Evolutionary conservation across 192 early-diverging fungal species (phyloP).

Genomic region (Podila verticillata): DNA sequence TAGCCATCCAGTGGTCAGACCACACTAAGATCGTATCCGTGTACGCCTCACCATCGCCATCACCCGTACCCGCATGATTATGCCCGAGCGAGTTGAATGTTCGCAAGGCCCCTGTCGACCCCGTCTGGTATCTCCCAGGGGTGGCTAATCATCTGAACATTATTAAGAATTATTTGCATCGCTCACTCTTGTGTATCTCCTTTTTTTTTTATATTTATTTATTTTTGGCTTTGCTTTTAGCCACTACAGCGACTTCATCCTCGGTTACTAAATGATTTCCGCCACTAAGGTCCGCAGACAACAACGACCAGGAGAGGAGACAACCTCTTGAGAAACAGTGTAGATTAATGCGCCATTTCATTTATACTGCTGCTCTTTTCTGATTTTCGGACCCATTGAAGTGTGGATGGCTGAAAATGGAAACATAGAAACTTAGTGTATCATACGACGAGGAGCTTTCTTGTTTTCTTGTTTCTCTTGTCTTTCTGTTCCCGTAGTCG

Average conservation of each 20-base stretch:
- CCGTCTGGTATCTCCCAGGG: conserved; percentile 95
- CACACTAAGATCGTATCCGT: conserved; percentile 94
- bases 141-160: conserved; percentile 90
- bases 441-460: too few relatives aligned
- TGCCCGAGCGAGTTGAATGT: conserved; percentile 92
- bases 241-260: neutral
- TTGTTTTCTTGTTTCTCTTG: too few relatives aligned
- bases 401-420: too few relatives aligned
- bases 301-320: too few relatives aligned
- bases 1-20: conserved; percentile 89
- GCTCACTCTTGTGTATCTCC: conserved; percentile 80
- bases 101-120: conserved; percentile 93
- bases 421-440: too few relatives aligned
- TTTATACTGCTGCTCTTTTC: too few relatives aligned
- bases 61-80: conserved; percentile 94
- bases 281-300: conserved; percentile 43
- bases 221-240: conserved; percentile 7
- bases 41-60: conserved; percentile 92
- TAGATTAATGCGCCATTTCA: too few relatives aligned
- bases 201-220: too few relatives aligned
- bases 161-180: conserved; percentile 81
- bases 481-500: too few relatives aligned
- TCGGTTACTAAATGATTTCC: conserved; percentile 59
- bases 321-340: too few relatives aligned
- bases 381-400: too few relatives aligned